Evolutionary conservation across 2,329 filamentous ascomycete genomes (phyloP), one percentile per base, ranked within the genome.

Genomic region (Dothidotthia symphoricarpi): DNA sequence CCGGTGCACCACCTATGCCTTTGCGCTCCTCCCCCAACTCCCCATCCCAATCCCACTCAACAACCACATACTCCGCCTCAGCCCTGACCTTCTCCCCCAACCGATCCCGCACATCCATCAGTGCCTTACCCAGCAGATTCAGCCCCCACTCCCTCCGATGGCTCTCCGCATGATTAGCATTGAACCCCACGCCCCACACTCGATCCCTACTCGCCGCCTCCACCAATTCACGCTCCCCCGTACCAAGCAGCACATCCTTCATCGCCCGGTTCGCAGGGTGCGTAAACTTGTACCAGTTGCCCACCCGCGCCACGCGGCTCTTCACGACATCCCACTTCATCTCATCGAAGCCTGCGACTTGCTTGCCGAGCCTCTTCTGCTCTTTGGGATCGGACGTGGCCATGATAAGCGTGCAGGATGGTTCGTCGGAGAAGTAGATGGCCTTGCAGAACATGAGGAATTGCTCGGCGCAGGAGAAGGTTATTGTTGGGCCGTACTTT

Each of bases 91-190:
- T 13, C 47, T 68, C 60, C 43, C 70, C 71, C 47, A 86, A 61
- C 47, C 69, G 68, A 47, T 61, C 68, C 45, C 82, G 74, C 16
- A 80, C 79, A 36, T 69, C 71, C 78, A 78, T 79, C 58, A 86
- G 59, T 15, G 75, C 80, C 65, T 77, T 77, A 0, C 82, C 83
- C 19, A 85, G 61, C 31, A 83, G 52, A 60, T 85, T 85, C 63
- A 75, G 41, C 1, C 82, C 82, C 82, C 81, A 85, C 2, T 57
- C 45, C 14, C 63, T 60, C 28, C 72, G 70, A 19, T 69, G 67
- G 1, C 16, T 47, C 42, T 67, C 49, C 24, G 41, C 47, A 16
- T 47, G 37, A 28, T 36, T 13, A 28, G 17, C 43, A 14, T 19
- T 37, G 41, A 45, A 53, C 34, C 51, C 43, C 12, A 44, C 36